Percentiles rank a stretch among this genome's conserved stretches.
These are phyloP conservation scores for Pestalotiopsis sp. DNA, from an alignment of 2,329 filamentous ascomycete genomes.

Conservation along the genomic window DNA sequence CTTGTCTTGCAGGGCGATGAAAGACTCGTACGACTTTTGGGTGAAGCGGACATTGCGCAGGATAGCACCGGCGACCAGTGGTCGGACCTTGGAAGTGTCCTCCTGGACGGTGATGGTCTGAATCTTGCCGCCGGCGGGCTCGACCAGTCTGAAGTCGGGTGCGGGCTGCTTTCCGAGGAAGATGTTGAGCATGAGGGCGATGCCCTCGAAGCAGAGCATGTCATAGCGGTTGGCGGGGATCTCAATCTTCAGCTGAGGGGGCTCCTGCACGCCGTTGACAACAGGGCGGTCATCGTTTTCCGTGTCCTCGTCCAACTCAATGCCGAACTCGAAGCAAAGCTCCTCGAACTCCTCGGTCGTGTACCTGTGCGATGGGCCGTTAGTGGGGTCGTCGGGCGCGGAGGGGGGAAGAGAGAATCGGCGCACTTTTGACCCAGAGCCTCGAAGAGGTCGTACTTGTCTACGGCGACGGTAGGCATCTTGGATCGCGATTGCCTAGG, in stretches of 20 bases:
- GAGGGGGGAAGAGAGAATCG: constrained; percentile 24
- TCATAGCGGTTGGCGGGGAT: constrained; percentile 94
- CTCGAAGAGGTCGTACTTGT: constrained; percentile 95
- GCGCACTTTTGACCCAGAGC: constrained; percentile 82
- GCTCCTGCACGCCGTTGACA: constrained; percentile 79
- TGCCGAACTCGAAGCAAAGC: constrained; percentile 97
- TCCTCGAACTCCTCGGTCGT: constrained; percentile 96
- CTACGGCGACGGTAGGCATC: constrained; percentile 96
- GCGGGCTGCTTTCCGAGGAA: constrained; percentile 78
- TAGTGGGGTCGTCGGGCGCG: constrained; percentile 16
- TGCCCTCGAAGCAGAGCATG: constrained; percentile 97
- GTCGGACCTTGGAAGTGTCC: constrained; percentile 77
- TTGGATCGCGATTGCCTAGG: constrained; percentile 32
- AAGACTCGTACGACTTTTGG: constrained; percentile 89
- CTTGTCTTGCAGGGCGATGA: constrained; percentile 98
- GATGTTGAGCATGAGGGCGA: constrained; percentile 93
- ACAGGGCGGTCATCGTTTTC: constrained; percentile 74
- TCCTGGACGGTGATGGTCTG: constrained; percentile 81
- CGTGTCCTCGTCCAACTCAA: constrained; percentile 97
- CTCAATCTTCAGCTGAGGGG: constrained; percentile 95
- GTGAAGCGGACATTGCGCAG: constrained; percentile 91
- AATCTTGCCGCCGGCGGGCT: constrained; percentile 73
- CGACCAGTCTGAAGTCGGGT: constrained; percentile 78
- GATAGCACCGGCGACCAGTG: constrained; percentile 87
- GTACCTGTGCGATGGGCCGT: constrained; percentile 56